phyloP scores from a whole-genome alignment of 352 stramenopile genomes.

The Phytopythium sindhum region DNA sequence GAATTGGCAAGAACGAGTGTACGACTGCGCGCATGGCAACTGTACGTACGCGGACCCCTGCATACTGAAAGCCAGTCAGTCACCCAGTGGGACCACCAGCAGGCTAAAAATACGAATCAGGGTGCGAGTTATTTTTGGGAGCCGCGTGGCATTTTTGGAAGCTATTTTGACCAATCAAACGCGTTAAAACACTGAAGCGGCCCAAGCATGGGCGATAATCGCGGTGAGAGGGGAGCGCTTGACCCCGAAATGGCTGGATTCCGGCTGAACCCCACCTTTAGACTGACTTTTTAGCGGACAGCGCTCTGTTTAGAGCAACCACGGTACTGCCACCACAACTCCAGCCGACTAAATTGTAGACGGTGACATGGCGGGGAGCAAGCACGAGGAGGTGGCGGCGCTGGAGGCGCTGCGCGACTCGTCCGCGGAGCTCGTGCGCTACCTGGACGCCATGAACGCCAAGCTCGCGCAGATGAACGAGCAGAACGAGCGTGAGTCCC shows the following conservation, averaged over 20 bases:
- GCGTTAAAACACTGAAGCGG: background rate
- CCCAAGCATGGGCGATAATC: background rate
- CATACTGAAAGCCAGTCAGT: background rate
- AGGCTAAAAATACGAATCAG: background rate
- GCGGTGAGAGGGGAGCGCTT: too few species aligned
- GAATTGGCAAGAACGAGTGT: too few species aligned
- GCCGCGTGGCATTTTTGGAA: background rate
- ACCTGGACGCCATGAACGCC: slow-evolving; percentile 68
- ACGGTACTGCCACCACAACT: background rate
- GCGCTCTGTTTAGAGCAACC: background rate
- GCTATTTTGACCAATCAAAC: background rate
- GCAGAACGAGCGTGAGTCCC: slow-evolving; percentile 70
- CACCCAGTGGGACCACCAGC: background rate
- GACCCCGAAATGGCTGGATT: background rate
- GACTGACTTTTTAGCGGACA: slow-evolving; percentile 3
- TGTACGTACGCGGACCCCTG: background rate
- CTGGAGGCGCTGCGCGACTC: slow-evolving; percentile 77
- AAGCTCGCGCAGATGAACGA: slow-evolving; percentile 76
- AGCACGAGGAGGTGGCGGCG: slow-evolving; percentile 78
- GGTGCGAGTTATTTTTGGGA: background rate
- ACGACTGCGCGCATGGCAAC: too few species aligned
- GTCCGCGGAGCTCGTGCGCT: slow-evolving; percentile 70
- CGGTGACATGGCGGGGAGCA: slow-evolving; percentile 29
- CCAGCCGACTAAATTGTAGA: background rate
- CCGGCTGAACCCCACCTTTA: background rate